Evolutionary conservation across 2,329 filamentous ascomycete genomes (phyloP), one percentile per base, ranked within the genome.

Genomic region (Cladosporium velox): DNA sequence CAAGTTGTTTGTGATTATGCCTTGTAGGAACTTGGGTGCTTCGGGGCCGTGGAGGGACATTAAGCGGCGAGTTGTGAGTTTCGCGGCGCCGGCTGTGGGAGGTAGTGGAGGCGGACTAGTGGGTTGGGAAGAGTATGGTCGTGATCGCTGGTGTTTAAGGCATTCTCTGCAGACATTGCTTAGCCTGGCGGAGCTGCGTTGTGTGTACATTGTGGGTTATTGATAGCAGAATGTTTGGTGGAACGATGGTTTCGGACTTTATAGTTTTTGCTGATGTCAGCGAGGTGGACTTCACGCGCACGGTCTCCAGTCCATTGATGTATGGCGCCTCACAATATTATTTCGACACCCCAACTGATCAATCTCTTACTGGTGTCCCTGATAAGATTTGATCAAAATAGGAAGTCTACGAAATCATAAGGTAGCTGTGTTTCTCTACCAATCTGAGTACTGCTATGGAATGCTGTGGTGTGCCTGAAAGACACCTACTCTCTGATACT

Each of bases 11-110:
- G 94, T 97, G 69, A 95, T 86, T 65, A 96, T 87, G 64, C 94
- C 93, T 77, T 98, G 93, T 2, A 99, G 86, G 78, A 93, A 98
- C 71, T 90, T 90, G 57, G 90, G 85, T 35, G 92, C 88, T 73
- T 97, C 94, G 3, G 84, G 84, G 2, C 95, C 95, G 18, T 88
- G 86, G 68, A 98, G 82, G 49, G 89, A 90, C 71, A 99, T 88
- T 54, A 98, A 84, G 62, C 88, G 87, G 59, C 95, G 91, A 70
- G 90, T 89, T n/a, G 86, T 80, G 68, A 98, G 86, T 18, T 74
- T 73, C 11, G 83, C 79, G 71, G 83, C 81, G 64, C 84, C 84
- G 28, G 77, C 86, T 75, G 70, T 81, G 82, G 67, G 84, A 2
- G 84, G 82, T 15, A 84, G 83, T 47, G 78, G 76, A 14, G 81